Percentiles rank a stretch among this genome's conserved stretches.
phyloP scores from a whole-genome alignment of 1,284 basidiomycete genomes.

The Cryptococcus jaspeensis region DNA sequence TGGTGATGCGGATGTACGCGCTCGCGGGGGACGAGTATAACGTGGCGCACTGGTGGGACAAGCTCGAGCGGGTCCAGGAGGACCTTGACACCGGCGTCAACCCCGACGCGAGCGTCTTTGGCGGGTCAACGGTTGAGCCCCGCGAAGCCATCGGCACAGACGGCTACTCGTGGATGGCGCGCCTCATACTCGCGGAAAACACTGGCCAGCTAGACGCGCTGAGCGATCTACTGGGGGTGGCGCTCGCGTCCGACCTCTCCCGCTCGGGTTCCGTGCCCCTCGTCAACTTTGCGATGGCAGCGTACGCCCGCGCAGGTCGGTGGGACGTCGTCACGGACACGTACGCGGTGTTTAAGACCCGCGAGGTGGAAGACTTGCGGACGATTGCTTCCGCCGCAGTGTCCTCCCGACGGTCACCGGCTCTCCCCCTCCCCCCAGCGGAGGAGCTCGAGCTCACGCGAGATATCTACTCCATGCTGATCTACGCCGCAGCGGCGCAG shows the following conservation, averaged over 20 bases:
- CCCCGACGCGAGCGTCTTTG: slow-evolving; percentile 8
- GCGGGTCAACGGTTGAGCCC: slow-evolving; percentile 24
- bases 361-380: neutral
- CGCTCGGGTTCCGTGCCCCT: neutral
- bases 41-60: slow-evolving; percentile 31
- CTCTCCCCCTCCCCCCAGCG: neutral
- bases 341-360: slow-evolving; percentile 53
- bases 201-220: too few species aligned
- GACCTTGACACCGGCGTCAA: slow-evolving; percentile 19
- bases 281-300: slow-evolving; percentile 61
- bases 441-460: slow-evolving; percentile 59
- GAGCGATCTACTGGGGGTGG: too few species aligned
- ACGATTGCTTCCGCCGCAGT: neutral
- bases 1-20: slow-evolving; percentile 37
- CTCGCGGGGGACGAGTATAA: slow-evolving; percentile 15
- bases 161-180: neutral
- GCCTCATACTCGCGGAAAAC: too few species aligned
- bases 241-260: neutral
- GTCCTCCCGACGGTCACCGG: neutral
- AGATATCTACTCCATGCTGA: slow-evolving; percentile 66
- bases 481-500: slow-evolving; percentile 67
- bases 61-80: slow-evolving; percentile 18
- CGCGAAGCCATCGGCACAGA: slow-evolving; percentile 3
- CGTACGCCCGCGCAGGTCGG: slow-evolving; percentile 59
- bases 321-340: slow-evolving; percentile 61